Percentiles rank a stretch among this genome's conserved stretches.
These are phyloP conservation scores for Ricinus communis DNA, from an alignment of 345 rosid species.

Conservation along the genomic window DNA sequence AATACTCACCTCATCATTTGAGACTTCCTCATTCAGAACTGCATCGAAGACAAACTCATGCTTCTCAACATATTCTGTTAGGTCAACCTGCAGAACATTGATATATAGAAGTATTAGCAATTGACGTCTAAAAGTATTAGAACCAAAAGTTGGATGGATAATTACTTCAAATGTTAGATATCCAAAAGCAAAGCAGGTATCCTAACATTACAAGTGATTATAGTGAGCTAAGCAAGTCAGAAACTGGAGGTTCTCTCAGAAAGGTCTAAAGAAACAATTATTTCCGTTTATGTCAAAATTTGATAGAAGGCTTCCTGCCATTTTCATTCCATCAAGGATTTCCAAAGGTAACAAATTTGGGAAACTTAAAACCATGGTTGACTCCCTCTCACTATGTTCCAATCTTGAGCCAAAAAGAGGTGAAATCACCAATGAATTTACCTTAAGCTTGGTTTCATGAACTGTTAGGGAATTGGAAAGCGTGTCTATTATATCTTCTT, in stretches of 20 bases:
- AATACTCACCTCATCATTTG: slow-evolving; percentile 85
- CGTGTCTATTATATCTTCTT: slow-evolving; percentile 91
- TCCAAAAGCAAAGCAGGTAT: slow-evolving; percentile 3
- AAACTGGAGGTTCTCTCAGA: background rate
- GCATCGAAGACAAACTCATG: slow-evolving; percentile 98
- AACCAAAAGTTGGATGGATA: background rate
- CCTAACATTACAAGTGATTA: background rate
- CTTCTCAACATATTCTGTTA: slow-evolving; percentile 86
- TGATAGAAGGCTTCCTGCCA: background rate
- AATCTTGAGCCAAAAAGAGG: background rate
- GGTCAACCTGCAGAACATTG: slow-evolving; percentile 72
- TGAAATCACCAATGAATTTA: slow-evolving; percentile 26
- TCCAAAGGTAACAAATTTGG: background rate
- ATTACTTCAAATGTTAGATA: background rate
- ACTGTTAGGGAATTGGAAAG: slow-evolving; percentile 70
- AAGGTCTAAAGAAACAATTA: background rate
- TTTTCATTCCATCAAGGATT: background rate
- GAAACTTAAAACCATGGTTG: background rate
- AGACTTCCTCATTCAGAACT: slow-evolving; percentile 91
- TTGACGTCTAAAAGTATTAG: slow-evolving; percentile 12
- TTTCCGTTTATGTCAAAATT: background rate
- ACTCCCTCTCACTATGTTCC: background rate
- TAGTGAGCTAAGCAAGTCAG: background rate
- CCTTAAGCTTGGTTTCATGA: slow-evolving; percentile 96
- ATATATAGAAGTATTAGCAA: background rate